phyloP scores from a whole-genome alignment of 2,329 filamentous ascomycete species.

The Fusarium sp. region DNA sequence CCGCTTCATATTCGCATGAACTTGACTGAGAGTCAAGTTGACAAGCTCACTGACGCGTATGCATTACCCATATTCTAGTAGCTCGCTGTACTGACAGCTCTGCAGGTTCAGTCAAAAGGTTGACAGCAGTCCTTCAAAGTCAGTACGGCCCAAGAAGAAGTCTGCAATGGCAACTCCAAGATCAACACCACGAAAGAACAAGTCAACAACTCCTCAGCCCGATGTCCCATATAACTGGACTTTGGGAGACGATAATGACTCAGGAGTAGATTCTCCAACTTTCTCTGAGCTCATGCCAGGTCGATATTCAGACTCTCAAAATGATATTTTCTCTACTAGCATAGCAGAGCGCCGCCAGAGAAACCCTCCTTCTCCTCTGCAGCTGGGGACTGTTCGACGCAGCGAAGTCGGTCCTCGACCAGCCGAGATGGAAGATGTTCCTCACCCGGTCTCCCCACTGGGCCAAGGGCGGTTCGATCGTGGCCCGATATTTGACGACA shows the following conservation, averaged over 20 bases:
- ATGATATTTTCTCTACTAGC: conserved; percentile 34
- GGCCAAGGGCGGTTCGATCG: conserved; percentile 29
- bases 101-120: conserved; percentile 53
- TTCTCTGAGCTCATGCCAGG: conserved; percentile 52
- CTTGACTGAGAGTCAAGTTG: conserved; percentile 63
- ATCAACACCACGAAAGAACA: conserved; percentile 39
- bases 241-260: conserved; percentile 19
- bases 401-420: conserved; percentile 18
- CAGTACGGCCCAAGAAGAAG: conserved; percentile 34
- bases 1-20: conserved; percentile 62
- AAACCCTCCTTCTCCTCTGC: conserved; percentile 46
- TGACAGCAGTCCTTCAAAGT: conserved; percentile 44
- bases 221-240: conserved; percentile 19
- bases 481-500: conserved; percentile 28
- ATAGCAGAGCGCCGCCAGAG: conserved; percentile 51
- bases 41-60: conserved; percentile 62
- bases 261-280: conserved; percentile 42
- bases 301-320: conserved; percentile 21
- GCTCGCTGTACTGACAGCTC: conserved; percentile 12
- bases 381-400: conserved; percentile 33
- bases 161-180: conserved; percentile 35
- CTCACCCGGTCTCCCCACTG: conserved; percentile 49
- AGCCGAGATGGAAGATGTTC: conserved; percentile 36
- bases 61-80: conserved; percentile 17
- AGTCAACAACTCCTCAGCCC: conserved; percentile 7